Base-by-base conservation (phyloP, 2,329 filamentous ascomycete species). In the Fusarium torreyae region DNA sequence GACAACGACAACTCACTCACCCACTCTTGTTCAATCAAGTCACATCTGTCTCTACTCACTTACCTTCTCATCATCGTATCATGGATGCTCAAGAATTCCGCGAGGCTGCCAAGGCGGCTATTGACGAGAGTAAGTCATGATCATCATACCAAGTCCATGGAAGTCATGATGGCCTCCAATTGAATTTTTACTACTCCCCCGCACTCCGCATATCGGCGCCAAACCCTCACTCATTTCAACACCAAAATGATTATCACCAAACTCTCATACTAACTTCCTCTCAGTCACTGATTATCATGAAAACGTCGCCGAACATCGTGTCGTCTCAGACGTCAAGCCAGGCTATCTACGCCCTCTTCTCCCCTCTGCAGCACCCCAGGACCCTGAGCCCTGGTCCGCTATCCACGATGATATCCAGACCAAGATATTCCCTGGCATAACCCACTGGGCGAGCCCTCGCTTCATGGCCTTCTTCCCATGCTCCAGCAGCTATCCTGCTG, bases 381-480 rank as follows among this genome's bases (percentile, higher is more conserved):
- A 88, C 61, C 92, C 86, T 74, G 94, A 91, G 84, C 82, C 87
- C 76, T 97, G 94, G 93, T 81, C 85, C 22, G 84, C 88, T 53
- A 98, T 98, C 76, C 92, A 94, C 74, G 85, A 88, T 59, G 95
- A 98, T 77, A 90, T 98, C 52, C 91, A 94, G 73, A 82, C 86
- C 44, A 93, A 96, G 77, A 97, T 98, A 76, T 89, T 97, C 77
- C 95, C 95, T 0, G 95, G 95, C 7, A 85, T 98, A 56, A 98
- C 95, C 1, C 95, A 98, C 81, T 98, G 95, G 94, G 91, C 97
- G 78, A 93, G 91, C 4, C 95, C 94, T 17, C 94, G 95, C 77
- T 98, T 97, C 85, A 93, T 98, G 88, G 95, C 95, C 44, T 98
- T 97, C 85, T 98, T 96, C 81, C 92, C 95, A 2, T 93, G 93